Evolutionary conservation across 805 yeast genomes (phyloP).

Genomic region (Candida corydali): DNA sequence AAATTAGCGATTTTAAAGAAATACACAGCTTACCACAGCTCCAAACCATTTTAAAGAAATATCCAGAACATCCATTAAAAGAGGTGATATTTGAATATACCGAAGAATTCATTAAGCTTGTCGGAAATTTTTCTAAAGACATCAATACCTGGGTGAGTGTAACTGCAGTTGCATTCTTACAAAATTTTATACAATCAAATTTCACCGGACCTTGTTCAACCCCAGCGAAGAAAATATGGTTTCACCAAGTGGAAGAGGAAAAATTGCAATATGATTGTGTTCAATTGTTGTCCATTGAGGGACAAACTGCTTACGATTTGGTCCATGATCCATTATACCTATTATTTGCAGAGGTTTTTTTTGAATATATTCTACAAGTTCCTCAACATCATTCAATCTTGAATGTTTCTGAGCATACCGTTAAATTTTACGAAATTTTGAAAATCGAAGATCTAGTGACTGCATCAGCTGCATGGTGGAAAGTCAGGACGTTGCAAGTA

Average conservation of each 20-base stretch:
- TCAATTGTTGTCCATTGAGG: conserved; percentile 48
- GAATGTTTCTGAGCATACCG: conserved; percentile 1
- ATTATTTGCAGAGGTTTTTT: conserved; percentile 24
- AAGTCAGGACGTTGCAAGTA: conserved; percentile 61
- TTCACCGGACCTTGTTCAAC: conserved; percentile 74
- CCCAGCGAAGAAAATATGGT: conserved; percentile 27
- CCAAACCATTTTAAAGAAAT: conserved; percentile 10
- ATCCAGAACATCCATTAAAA: conserved; percentile 15
- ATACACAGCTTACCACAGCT: conserved; percentile 14
- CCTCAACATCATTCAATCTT: conserved; percentile 27
- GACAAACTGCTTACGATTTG: conserved; percentile 66
- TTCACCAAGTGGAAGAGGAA: conserved; percentile 18
- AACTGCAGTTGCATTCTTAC: conserved; percentile 59
- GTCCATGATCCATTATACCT: conserved; percentile 33
- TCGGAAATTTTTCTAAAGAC: conserved; percentile 12
- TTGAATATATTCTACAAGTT: conserved; percentile 42
- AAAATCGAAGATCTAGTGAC: conserved; percentile 24
- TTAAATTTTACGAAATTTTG: conserved; percentile 7
- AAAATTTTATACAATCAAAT: conserved; percentile 69
- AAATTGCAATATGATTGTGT: conserved; percentile 29
- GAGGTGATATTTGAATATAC: conserved; percentile 7
- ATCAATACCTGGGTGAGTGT: conserved; percentile 11
- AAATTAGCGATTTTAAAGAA: conserved; percentile 14
- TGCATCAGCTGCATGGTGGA: conserved; percentile 70
- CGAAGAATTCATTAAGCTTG: conserved; percentile 1